Base-by-base conservation (phyloP, 495 filamentous ascomycete genomes). In the Tuber brumale region DNA sequence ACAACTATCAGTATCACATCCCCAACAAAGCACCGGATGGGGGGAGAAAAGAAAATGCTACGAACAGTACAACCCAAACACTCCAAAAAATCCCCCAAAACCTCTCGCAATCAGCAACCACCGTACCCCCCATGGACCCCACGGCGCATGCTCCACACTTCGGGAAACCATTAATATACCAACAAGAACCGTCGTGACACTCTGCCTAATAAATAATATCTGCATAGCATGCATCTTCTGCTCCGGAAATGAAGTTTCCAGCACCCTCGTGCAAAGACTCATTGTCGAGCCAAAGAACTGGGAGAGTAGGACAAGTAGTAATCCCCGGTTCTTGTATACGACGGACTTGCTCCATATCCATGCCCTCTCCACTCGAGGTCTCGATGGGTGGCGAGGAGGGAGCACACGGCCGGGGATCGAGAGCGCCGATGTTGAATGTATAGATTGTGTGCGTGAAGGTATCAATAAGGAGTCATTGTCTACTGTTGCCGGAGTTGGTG, bases 251-350 rank as follows among this genome's bases (percentile, higher is more conserved):
- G 74, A 71, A 6, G 91, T 86, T 81, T 96, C 94, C 69, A 97
- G 85, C 2, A 96, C 81, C 57, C 95, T 88, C 0, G 94, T 93
- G 39, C 90, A 89, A 12, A 96, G 88, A 83, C 95, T 96, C 95
- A 99, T 99, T 70, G 93, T 84, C 0, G 91, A 90, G 0, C 92
- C 94, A 79, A 97, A 97, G 48, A 96, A 85, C 85, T 97, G 94
- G 16, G 94, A 88, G 37, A 90, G 43, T 27, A 93, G 83, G 46
- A 99, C 91, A 35, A 95, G 84, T 31, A 91, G 86, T 71, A 94
- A 86, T 2, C 92, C 92, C 77, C 92, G 92, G 80, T 96, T 94
- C 9, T 73, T 73, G 37, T 79, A 75, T 8, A 78, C 16, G 19
- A 42, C n/a, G n/a, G 31, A 39, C 7, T 66, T 74, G 23, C 27